These are phyloP conservation scores for Metschnikowia drakensbergensis DNA, from an alignment of 805 yeast species.

Conservation along the genomic window DNA sequence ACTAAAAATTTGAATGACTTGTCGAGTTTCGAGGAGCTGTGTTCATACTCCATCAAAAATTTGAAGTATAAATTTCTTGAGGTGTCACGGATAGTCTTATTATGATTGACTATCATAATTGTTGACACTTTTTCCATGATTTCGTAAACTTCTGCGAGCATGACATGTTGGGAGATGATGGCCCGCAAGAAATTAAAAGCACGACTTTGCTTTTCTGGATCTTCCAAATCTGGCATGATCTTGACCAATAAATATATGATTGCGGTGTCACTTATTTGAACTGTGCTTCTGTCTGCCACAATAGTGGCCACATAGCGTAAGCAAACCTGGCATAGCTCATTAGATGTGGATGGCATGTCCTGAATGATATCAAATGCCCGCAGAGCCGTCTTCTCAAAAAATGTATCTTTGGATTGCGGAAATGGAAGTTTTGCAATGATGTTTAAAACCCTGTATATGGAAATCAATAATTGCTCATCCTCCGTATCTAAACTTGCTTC, in stretches of 20 bases:
- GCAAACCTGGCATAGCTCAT: slow-evolving; percentile 76
- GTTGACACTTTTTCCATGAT: slow-evolving; percentile 75
- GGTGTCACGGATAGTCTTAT: slow-evolving; percentile 76
- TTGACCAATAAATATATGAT: slow-evolving; percentile 67
- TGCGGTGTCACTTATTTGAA: slow-evolving; percentile 65
- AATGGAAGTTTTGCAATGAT: slow-evolving; percentile 61
- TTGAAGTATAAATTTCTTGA: slow-evolving; percentile 79
- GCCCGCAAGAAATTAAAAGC: slow-evolving; percentile 83
- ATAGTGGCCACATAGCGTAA: slow-evolving; percentile 70
- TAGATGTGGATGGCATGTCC: slow-evolving; percentile 72
- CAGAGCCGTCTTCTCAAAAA: slow-evolving; percentile 60
- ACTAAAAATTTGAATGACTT: slow-evolving; percentile 80
- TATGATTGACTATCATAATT: slow-evolving; percentile 86
- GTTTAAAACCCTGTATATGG: slow-evolving; percentile 62
- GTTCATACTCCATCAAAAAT: slow-evolving; percentile 91
- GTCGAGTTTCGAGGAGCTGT: slow-evolving; percentile 79
- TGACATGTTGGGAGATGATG: slow-evolving; percentile 64
- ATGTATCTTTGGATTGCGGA: slow-evolving; percentile 45
- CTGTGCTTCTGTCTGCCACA: slow-evolving; percentile 63
- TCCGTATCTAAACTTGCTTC: slow-evolving; percentile 58
- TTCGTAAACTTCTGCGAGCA: slow-evolving; percentile 88
- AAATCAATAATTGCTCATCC: slow-evolving; percentile 71
- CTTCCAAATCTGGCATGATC: slow-evolving; percentile 82
- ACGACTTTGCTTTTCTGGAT: slow-evolving; percentile 82
- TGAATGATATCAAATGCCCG: slow-evolving; percentile 59